Evolutionary conservation across 345 rosid species (phyloP).

Genomic region (Citrus cavaleriei): DNA sequence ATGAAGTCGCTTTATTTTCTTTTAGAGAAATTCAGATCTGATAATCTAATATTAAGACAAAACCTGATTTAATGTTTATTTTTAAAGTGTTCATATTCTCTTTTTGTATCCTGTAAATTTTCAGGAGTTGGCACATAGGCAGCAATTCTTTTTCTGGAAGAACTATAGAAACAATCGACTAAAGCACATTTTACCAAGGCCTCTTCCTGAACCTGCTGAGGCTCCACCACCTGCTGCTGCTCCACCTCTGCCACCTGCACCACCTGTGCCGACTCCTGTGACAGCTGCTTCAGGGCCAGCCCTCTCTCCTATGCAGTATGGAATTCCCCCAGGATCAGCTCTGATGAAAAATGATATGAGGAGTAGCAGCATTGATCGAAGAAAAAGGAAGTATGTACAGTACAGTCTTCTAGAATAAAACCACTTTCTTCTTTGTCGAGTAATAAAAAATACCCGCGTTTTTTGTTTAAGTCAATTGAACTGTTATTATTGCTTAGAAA

Average conservation of each 20-base stretch:
- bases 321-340: slow-evolving; percentile 51
- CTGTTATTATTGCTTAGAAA: neutral
- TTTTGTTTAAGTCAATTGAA: neutral
- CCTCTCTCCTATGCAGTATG: slow-evolving; percentile 85
- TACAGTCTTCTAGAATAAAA: neutral
- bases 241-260: slow-evolving; percentile 42
- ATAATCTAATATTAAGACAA: neutral
- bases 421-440: neutral
- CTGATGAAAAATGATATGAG: slow-evolving; percentile 64
- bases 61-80: neutral
- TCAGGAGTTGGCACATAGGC: slow-evolving; percentile 93
- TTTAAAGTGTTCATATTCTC: slow-evolving; percentile 4
- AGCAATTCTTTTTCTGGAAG: slow-evolving; percentile 97
- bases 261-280: slow-evolving; percentile 39
- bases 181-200: slow-evolving; percentile 88
- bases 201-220: slow-evolving; percentile 80
- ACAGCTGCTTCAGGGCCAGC: slow-evolving; percentile 57
- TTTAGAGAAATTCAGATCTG: neutral
- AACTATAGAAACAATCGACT: slow-evolving; percentile 90
- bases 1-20: neutral
- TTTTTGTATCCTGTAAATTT: slow-evolving; percentile 9
- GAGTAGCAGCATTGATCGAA: slow-evolving; percentile 62
- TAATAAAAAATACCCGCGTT: neutral
- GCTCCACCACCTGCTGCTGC: slow-evolving; percentile 39
- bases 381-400: slow-evolving; percentile 74